Evolutionary conservation across 176 grass and related monocot genomes (phyloP), one percentile per base, ranked within the genome.

Genomic region (Aegilops umbellulata): DNA sequence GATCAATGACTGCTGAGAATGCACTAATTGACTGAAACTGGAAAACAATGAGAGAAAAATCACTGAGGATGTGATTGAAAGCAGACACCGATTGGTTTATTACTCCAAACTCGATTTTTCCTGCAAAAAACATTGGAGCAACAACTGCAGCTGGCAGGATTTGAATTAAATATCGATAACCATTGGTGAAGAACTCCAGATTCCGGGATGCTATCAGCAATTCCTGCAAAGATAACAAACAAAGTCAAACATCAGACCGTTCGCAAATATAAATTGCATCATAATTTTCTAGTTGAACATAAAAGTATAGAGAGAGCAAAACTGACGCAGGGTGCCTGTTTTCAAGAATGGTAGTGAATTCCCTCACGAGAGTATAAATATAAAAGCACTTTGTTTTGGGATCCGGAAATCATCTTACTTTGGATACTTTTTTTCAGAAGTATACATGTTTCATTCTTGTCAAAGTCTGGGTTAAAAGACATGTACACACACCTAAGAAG

Each of bases 71-170:
- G 77, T 98, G 96, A 66, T 98, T 95, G 74, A 98, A 98, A 89
- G 96, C 96, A 84, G 96, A 98, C 22, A 98, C 92, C 3, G 96
- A 98, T 85, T 95, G 96, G 80, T 98, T 98, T 87, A 98, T 98
- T 69, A 95, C 96, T 89, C 96, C 96, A 85, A 98, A 98, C 71
- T 95, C 93, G 7, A 98, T 95, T 87, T 98, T 95, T 91, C 93
- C 93, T 86, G 92, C 75, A 24, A 98, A 95, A 77, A 91, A 98
- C 96, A 98, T 98, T 78, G 96, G 93, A 85, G 96, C 96, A 83
- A 95, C 96, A 90, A 95, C 93, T 79, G 93, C 96, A 84, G 93
- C 96, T 77, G 96, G 96, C 49, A 98, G 82, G 84, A 98, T 91
- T 78, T 98, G 93, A 88, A 98, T 98, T 68, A 98, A 87, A 88